Evolutionary conservation across 2,329 filamentous ascomycete genomes (phyloP).

Genomic region (Aspergillus jensenii): DNA sequence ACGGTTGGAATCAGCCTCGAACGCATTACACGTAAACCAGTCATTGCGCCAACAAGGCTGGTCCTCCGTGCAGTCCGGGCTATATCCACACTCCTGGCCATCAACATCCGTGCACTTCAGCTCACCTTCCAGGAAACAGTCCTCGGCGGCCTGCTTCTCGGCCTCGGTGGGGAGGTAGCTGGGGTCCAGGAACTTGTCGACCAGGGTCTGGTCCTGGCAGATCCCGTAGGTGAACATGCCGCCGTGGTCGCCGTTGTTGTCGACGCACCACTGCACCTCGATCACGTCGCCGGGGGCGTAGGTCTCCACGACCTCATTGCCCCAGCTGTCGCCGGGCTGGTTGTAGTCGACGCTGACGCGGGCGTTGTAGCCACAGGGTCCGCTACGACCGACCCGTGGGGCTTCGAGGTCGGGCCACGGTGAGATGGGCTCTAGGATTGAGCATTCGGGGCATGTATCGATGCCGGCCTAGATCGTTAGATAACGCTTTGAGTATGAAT

Average conservation of each 20-base stretch:
- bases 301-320: conserved; percentile 42
- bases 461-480: conserved; percentile 14
- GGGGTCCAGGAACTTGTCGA: conserved; percentile 52
- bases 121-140: conserved; percentile 52
- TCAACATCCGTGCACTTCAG: conserved; percentile 52
- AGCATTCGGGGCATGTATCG: conserved; percentile 56
- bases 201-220: conserved; percentile 52
- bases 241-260: conserved; percentile 58
- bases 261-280: conserved; percentile 57
- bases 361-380: conserved; percentile 56
- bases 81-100: conserved; percentile 52
- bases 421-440: conserved; percentile 54
- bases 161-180: conserved; percentile 50
- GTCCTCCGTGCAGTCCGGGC: conserved; percentile 46
- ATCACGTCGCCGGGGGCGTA: conserved; percentile 49
- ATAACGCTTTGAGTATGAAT: no score
- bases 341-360: conserved; percentile 57
- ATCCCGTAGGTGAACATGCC: conserved; percentile 59
- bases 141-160: conserved; percentile 56
- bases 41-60: conserved; percentile 52
- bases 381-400: conserved; percentile 50
- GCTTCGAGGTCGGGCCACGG: conserved; percentile 52
- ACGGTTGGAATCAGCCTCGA: conserved; percentile 17
- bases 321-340: conserved; percentile 47
- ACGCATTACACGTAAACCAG: conserved; percentile 53